Evolutionary conservation across 1,284 basidiomycete genomes (phyloP), one percentile per base, ranked within the genome.

Genomic region (Xerocomus amazonicus): DNA sequence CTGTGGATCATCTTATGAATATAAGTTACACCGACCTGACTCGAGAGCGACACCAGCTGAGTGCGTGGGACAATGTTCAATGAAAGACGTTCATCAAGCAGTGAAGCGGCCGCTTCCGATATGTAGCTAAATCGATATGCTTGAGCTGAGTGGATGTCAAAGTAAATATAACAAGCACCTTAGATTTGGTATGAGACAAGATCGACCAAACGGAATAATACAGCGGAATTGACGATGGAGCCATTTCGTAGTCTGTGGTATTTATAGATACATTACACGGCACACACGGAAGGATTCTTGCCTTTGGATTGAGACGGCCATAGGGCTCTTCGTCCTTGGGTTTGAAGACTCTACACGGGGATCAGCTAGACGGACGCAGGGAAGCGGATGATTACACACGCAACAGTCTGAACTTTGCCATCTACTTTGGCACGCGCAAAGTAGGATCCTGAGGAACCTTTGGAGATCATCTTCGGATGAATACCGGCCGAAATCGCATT

Each of bases 261-360:
- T 37, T 3, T 23, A 8, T 65, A 42, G 53, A 48, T 23, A 40
- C 16, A 13, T 42, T 14, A 10, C 37, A 48, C 13, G 13, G 26
- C 13, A 10, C 10, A 50, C 19, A 29, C n/a, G 6, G 6, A n/a
- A 43, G 3, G 34, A 35, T 1, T 34, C 57, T 38, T 45, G 81
- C 85, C 76, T 91, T 90, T 4, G 90, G 90, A 63, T 93, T 93
- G 17, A 92, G 72, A 32, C 83, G 75, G 28, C 88, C 88, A 59
- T 91, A 91, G 4, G 89, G 89, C 58, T 92, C 90, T 66, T 93
- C 91, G 59, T 93, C 91, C 63, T 92, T 92, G 2, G 91, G 91
- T 64, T 94, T 92, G 69, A 93, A 93, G 6, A 93, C 87, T 16
- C 87, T 91, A 54, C 14, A 6, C 6, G 33, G 49, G 35, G 47